Base-by-base conservation (phyloP, 495 filamentous ascomycete genomes). In the Oleoguttula mirabilis region DNA sequence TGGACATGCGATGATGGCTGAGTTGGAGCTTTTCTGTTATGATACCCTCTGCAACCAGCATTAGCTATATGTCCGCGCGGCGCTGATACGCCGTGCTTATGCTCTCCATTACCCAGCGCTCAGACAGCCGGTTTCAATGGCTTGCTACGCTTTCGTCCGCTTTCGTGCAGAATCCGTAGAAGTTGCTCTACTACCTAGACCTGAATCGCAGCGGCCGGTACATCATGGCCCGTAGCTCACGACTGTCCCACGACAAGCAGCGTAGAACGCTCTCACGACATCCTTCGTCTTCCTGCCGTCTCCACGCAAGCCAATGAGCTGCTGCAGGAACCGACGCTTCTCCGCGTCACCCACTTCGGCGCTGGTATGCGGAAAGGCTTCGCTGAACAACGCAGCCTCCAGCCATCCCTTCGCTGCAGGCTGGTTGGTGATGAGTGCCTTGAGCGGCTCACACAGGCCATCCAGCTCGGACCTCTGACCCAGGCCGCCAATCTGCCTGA, bases 381-480 rank as follows among this genome's bases (percentile, higher is more conserved):
- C 58, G 41, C 60, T 61, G 21, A 63, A 45, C 21, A 84, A 50
- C 12, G 78, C 79, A 6, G 55, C 55, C 24, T 74, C 62, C 7
- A 85, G 60, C 80, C 81, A 85, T 4, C 42, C 52, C 55, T 71
- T 73, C 3, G 77, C 68, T 14, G 59, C 57, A n/a, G 71, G 66
- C 15, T 85, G 75, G 23, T 73, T 67, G 41, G 74, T 71, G 2
- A 93, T 66, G 2, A 90, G 62, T 49, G 78, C 82, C 61, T 83
- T 82, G 14, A 94, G 68, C 21, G 82, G 83, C 33, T 88, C 82
- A 42, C 69, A 73, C 4, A 94, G 66, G 48, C 68, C 74, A 36
- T 85, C 79, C 0, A 94, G 64, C 51, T 94, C 86, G 39, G 79
- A 84, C 34, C 87, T 70, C 2, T 77, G 70, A 25, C 79, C 85